Base-by-base conservation (phyloP, 2,329 filamentous ascomycete genomes). In the Zarea fungicola region DNA sequence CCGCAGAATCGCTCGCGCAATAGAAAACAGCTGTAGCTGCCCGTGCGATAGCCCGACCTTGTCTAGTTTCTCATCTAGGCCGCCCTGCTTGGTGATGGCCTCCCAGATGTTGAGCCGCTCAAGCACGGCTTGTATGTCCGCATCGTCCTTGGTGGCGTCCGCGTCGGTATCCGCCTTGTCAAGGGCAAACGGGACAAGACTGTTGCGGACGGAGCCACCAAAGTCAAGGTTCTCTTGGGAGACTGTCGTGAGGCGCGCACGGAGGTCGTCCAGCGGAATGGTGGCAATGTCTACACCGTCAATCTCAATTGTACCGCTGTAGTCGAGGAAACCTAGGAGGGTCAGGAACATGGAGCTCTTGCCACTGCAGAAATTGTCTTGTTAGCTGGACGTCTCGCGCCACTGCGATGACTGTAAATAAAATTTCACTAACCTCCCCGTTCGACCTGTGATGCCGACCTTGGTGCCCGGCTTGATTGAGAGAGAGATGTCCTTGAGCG, bases 1-100 rank as follows among this genome's bases (percentile, higher is more conserved):
- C 4, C 70, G 62, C 21, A 84, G 60, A 22, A 83, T 65, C 0
- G 77, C 80, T 3, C 80, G 65, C 2, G 77, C 80, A 7, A 84
- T 68, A 54, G 74, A 80, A 55, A 85, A 80, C 1, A 84, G 69
- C 58, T 84, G 81, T 47, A 72, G 70, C 59, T 84, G 80, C 1
- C 81, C 81, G 46, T 74, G 70, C 5, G 70, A 74, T 7, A 80
- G 63, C 45, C 67, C 64, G 6, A 75, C 66, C 2, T 69, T 61
- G 13, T 68, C 64, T 40, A 81, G 67, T 6, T 41, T 48, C 2
- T 56, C 56, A 3, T 53, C 53, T 0, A 69, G 55, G 0, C 65
- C 64, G 2, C 58, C 55, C 28, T 11, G 56, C 47, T 11, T 61
- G 56, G 35, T 60, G 56, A 3, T 59, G 31, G 2, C 59, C 1